Conservation (phyloP, 768 basidiomycete genomes). For the Russula virescens region DNA sequence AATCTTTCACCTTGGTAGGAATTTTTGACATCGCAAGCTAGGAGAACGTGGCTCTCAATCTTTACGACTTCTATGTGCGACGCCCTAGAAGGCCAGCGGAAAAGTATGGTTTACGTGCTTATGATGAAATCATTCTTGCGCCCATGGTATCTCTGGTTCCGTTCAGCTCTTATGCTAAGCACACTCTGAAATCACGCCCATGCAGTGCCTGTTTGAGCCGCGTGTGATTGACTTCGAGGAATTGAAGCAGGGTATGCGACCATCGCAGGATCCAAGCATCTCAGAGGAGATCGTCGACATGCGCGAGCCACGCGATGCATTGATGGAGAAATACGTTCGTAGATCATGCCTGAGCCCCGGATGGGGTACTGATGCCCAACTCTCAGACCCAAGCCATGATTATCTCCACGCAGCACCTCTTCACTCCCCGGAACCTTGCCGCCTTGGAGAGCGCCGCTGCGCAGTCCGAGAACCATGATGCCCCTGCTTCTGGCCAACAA, state of each 20-base stretch:
- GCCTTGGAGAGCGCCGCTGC: slow-evolving; percentile 10
- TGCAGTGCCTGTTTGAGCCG: slow-evolving; percentile 87
- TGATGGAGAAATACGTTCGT: slow-evolving; percentile 40
- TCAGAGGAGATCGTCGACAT: slow-evolving; percentile 65
- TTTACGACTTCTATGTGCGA: slow-evolving; percentile 87
- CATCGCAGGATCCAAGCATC: slow-evolving; percentile 51
- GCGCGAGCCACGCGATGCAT: slow-evolving; percentile 21
- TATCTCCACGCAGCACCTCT: slow-evolving; percentile 80
- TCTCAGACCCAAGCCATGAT: slow-evolving; percentile 83
- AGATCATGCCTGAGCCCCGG: background rate
- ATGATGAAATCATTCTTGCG: slow-evolving; percentile 92
- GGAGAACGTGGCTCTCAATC: slow-evolving; percentile 84
- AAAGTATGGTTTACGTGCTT: slow-evolving; percentile 86
- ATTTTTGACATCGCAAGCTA: slow-evolving; percentile 30
- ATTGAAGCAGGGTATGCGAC: slow-evolving; percentile 50
- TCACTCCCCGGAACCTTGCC: slow-evolving; percentile 30
- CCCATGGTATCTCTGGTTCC: slow-evolving; percentile 66
- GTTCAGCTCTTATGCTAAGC: background rate
- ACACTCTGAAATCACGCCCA: background rate
- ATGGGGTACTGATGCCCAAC: background rate
- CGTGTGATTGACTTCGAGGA: slow-evolving; percentile 85
- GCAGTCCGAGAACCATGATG: slow-evolving; percentile 6
- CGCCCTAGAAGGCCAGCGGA: slow-evolving; percentile 67
- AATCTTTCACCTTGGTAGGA: background rate
- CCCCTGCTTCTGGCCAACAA: slow-evolving; percentile 24